Evolutionary conservation across 2,329 filamentous ascomycete genomes (phyloP).

Genomic region (Colletotrichum chlorophyti): DNA sequence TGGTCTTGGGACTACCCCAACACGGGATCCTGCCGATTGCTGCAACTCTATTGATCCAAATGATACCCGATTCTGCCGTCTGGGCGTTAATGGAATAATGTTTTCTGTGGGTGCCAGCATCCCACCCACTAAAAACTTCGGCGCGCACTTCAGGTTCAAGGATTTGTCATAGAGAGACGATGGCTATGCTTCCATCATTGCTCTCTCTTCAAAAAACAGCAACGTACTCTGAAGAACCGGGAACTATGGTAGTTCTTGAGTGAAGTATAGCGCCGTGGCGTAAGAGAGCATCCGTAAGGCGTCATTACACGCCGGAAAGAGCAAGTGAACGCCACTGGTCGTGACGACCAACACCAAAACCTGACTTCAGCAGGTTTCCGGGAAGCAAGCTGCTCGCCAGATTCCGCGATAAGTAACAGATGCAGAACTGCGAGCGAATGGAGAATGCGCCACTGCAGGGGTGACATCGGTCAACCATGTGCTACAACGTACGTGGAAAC

Average conservation of each 20-base stretch:
- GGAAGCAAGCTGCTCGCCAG: background rate
- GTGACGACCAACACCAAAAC: background rate
- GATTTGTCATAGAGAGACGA: too few species aligned
- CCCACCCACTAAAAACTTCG: too few species aligned
- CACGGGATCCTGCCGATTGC: background rate
- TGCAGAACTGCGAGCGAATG: background rate
- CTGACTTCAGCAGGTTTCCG: background rate
- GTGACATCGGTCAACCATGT: background rate
- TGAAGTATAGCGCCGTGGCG: background rate
- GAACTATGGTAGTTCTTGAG: too few species aligned
- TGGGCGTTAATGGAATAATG: too few species aligned
- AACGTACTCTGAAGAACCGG: too few species aligned
- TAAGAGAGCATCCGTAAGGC: background rate
- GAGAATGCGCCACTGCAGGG: background rate
- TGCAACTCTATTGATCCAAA: slow-evolving; percentile 16
- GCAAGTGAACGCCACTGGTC: slow-evolving; percentile 5
- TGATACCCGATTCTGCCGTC: background rate
- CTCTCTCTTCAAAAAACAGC: too few species aligned
- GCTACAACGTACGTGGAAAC: too few species aligned
- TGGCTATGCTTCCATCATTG: too few species aligned
- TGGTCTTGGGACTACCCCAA: background rate
- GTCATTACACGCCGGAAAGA: background rate
- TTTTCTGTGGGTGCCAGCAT: background rate
- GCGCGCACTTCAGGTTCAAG: too few species aligned
- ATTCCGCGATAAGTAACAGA: background rate